Percentiles rank a stretch among this genome's conserved stretches.
These are phyloP conservation scores for Fonsecaea pedrosoi DNA, from an alignment of 2,329 filamentous ascomycete species.

Conservation along the genomic window DNA sequence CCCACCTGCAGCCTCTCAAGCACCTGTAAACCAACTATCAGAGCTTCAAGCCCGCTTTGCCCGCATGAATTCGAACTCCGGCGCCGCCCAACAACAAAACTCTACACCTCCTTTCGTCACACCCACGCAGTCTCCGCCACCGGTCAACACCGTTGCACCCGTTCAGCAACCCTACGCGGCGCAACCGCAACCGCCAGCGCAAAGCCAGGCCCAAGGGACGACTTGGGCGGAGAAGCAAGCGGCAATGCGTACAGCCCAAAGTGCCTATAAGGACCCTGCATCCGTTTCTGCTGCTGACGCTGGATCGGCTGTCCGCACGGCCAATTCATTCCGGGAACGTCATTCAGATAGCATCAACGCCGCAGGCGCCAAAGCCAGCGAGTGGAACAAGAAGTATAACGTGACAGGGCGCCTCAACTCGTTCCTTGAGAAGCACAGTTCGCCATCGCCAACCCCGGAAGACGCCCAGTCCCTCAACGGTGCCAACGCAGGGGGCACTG, in stretches of 20 bases:
- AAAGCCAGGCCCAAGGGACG: constrained; percentile 43
- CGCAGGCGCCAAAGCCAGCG: constrained; percentile 64
- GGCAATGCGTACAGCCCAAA: constrained; percentile 66
- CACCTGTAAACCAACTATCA: constrained; percentile 57
- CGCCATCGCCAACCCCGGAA: constrained; percentile 45
- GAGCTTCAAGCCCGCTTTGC: constrained; percentile 74
- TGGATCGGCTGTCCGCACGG: constrained; percentile 64
- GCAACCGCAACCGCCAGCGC: background rate
- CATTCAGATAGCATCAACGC: constrained; percentile 72
- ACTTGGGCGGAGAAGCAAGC: constrained; percentile 67
- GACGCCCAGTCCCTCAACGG: constrained; percentile 18
- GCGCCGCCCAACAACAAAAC: constrained; percentile 29
- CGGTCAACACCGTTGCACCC: background rate
- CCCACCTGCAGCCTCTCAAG: constrained; percentile 33
- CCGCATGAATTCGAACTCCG: constrained; percentile 55
- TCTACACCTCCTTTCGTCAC: constrained; percentile 32
- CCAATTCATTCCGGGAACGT: constrained; percentile 70
- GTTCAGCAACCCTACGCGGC: background rate
- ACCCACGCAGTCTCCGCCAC: constrained; percentile 21
- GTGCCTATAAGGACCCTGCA: constrained; percentile 66
- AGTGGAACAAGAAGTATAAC: constrained; percentile 68
- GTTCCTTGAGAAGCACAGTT: constrained; percentile 52
- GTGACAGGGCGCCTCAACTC: constrained; percentile 58
- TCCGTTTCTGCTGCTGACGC: constrained; percentile 67
- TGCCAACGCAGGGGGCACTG: constrained; percentile 31